Evolutionary conservation across 202 grass and related monocot genomes (phyloP), one percentile per base, ranked within the genome.

Genomic region (Saccharum hybrid): DNA sequence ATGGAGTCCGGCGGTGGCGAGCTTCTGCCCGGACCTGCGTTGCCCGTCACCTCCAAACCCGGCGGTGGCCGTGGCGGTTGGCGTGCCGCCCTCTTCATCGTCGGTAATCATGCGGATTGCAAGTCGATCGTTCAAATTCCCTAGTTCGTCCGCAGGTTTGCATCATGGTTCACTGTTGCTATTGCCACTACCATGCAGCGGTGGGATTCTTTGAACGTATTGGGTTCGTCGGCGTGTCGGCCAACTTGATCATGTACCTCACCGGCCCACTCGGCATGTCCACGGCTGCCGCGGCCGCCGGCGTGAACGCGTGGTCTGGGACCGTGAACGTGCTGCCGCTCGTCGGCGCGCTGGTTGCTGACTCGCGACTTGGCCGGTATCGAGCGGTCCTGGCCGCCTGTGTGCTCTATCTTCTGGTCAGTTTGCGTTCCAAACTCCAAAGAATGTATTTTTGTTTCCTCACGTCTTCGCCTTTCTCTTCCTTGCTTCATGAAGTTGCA

Each of bases 171-270:
- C 0, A 4, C 14, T 33, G 15, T 16, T 0, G 1, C 23, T 70
- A 6, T 8, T 30, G 38, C 23, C 57, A 2, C 7, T 22, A 14
- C 5, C 16, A 19, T 33, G 52, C 78, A 93, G 94, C 38, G n/a
- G 46, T 97, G 67, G 94, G 86, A 57, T 82, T 91, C 14, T 70
- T 84, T 10, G 89, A 94, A 83, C 83, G 91, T 26, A 43, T 79
- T 7, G 89, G 89, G 4, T 88, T 81, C 75, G 75, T 78, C 72
- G 91, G 94, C 49, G 68, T 97, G 22, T 70, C 82, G 18, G 85
- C 69, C 9, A 97, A 94, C 83, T 75, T 97, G 72, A 90, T 97
- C 45, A 94, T 79, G 74, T 94, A 97, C 81, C 75, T 97, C n/a
- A 87, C 94, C 19, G 94, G 94, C 4, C 86, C 83, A 37, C 78